A percentile compares a stretch with the other conserved stretches of the same genome.
Conservation (phyloP, 2,329 filamentous ascomycete genomes). For the Colletotrichum scovillei region DNA sequence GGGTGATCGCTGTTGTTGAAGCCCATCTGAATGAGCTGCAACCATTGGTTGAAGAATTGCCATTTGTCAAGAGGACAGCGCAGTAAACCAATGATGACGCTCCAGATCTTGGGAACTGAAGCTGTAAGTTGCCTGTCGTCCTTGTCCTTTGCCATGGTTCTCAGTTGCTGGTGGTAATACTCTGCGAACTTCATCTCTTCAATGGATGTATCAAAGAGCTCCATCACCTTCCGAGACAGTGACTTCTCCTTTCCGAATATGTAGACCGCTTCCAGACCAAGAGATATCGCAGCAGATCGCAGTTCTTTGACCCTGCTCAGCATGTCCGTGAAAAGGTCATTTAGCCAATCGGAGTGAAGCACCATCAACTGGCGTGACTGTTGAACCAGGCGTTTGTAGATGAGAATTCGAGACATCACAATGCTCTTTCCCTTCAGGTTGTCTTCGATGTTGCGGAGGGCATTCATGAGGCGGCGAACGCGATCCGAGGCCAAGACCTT, state of each 20-base stretch:
- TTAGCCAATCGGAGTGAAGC: slow-evolving; percentile 80
- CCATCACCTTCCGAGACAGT: slow-evolving; percentile 73
- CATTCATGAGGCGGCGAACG: slow-evolving; percentile 75
- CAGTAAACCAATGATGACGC: slow-evolving; percentile 81
- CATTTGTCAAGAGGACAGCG: slow-evolving; percentile 75
- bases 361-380: slow-evolving; percentile 79
- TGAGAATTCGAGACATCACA: slow-evolving; percentile 77
- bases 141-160: slow-evolving; percentile 74
- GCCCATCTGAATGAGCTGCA: slow-evolving; percentile 82
- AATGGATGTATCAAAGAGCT: slow-evolving; percentile 69
- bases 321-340: slow-evolving; percentile 84
- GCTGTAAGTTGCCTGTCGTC: slow-evolving; percentile 62
- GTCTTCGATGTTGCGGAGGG: slow-evolving; percentile 78
- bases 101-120: slow-evolving; percentile 90
- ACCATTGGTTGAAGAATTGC: slow-evolving; percentile 79
- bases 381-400: slow-evolving; percentile 81
- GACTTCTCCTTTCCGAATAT: slow-evolving; percentile 75
- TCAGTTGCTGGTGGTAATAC: slow-evolving; percentile 75
- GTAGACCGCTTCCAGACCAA: slow-evolving; percentile 78
- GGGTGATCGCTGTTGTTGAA: slow-evolving; percentile 81
- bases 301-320: slow-evolving; percentile 83
- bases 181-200: slow-evolving; percentile 75
- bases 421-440: slow-evolving; percentile 85
- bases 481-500: slow-evolving; percentile 80
- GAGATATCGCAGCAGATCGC: slow-evolving; percentile 76